Percentiles rank a stretch among this genome's conserved stretches.
These are phyloP conservation scores for Babesia bigemina DNA, from an alignment of 169 alveolate genomes.

Conservation along the genomic window DNA sequence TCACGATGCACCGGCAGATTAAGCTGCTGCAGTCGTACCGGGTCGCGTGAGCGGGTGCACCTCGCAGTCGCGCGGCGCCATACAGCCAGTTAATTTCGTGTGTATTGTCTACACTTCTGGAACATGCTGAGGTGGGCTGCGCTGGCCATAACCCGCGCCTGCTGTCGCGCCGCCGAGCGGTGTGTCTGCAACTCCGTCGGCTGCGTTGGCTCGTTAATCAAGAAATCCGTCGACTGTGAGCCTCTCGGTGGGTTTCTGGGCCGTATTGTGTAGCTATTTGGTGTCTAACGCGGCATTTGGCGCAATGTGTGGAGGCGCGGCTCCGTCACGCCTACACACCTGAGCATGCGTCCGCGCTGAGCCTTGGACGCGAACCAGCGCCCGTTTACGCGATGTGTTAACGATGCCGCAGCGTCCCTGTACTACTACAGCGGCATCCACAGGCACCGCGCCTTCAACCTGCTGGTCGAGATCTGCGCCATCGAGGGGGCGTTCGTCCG, in stretches of 20 bases:
- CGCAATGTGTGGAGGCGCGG: no score
- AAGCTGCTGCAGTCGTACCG: constrained; percentile 22
- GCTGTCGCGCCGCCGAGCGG: constrained; percentile 63
- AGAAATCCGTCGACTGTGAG: constrained; percentile 45
- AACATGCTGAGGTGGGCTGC: constrained; percentile 32
- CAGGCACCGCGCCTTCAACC: constrained; percentile 59
- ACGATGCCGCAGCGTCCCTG: constrained; percentile 37
- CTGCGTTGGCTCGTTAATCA: constrained; percentile 17
- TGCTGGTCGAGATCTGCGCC: constrained; percentile 53
- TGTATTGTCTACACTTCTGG: background rate
- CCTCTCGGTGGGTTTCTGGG: constrained; percentile 41
- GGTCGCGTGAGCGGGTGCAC: constrained; percentile 33
- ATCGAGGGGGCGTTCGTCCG: constrained; percentile 48
- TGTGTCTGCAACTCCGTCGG: constrained; percentile 41
- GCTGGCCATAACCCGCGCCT: constrained; percentile 28
- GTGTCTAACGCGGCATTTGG: background rate
- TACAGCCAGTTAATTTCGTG: background rate
- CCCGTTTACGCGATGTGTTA: background rate
- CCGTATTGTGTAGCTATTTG: background rate
- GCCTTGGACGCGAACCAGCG: no score
- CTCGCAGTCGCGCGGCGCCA: background rate
- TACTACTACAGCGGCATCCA: constrained; percentile 62
- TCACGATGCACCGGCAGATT: constrained; percentile 37
- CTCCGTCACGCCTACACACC: no score
- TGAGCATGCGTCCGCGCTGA: no score